phyloP scores from a whole-genome alignment of 805 yeast genomes.

The Kazachstania taianensis region DNA sequence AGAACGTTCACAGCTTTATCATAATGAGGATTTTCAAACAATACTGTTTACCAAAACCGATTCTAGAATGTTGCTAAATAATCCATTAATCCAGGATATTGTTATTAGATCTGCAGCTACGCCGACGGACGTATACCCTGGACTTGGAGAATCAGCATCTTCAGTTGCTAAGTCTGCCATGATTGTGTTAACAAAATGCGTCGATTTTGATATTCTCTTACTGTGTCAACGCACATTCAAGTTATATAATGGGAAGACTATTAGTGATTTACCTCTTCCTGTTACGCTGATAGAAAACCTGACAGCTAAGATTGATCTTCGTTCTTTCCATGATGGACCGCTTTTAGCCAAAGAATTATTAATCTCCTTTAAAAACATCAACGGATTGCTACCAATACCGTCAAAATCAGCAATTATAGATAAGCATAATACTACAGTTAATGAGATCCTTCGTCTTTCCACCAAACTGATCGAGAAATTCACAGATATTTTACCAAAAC shows the following conservation, averaged over 20 bases:
- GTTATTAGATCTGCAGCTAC: constrained; percentile 26
- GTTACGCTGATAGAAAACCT: constrained; percentile 26
- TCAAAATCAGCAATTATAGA: constrained; percentile 12
- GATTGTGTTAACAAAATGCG: constrained; percentile 32
- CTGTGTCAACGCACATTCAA: constrained; percentile 33
- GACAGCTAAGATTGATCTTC: constrained; percentile 16
- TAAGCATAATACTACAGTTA: constrained; percentile 22
- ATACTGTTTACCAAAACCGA: constrained; percentile 39
- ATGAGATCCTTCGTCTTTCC: constrained; percentile 23
- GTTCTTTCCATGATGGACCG: constrained; percentile 27
- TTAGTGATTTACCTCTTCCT: constrained; percentile 24
- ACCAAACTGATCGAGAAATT: constrained; percentile 32
- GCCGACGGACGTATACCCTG: constrained; percentile 24
- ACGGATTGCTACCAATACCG: constrained; percentile 24
- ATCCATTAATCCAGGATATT: constrained; percentile 27
- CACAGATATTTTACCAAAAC: constrained; percentile 31
- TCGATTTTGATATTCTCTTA: constrained; percentile 38
- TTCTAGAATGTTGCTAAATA: constrained; percentile 37
- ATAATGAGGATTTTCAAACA: constrained; percentile 26
- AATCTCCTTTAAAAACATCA: constrained; percentile 24
- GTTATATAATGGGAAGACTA: constrained; percentile 24
- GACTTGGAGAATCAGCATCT: constrained; percentile 20
- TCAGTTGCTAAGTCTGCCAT: constrained; percentile 30
- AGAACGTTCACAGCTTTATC: constrained; percentile 22
- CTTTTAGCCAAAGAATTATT: constrained; percentile 23